These are phyloP conservation scores for Podospora didyma DNA, from an alignment of 495 filamentous ascomycete species.

Conservation along the genomic window DNA sequence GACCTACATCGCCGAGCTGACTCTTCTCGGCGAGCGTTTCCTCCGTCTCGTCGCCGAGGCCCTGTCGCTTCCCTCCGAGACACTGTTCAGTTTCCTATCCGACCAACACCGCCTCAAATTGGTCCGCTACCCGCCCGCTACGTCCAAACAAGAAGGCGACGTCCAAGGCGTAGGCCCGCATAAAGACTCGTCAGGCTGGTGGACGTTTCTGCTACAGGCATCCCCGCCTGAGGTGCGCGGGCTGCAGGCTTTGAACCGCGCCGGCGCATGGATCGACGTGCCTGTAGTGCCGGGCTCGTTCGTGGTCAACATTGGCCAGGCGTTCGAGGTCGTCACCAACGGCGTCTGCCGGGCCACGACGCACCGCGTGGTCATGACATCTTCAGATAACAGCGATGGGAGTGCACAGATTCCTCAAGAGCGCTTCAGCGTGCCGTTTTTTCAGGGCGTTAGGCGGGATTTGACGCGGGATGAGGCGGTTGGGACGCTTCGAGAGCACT, in stretches of 20 bases:
- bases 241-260: slow-evolving; percentile 46
- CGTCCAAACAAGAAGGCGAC: not conserved
- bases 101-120: slow-evolving; percentile 54
- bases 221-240: slow-evolving; percentile 38
- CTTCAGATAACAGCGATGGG: no score
- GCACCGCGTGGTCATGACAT: slow-evolving; percentile 39
- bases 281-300: slow-evolving; percentile 46
- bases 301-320: slow-evolving; percentile 56
- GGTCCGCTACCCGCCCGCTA: slow-evolving; percentile 43
- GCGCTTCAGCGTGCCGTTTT: slow-evolving; percentile 44
- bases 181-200: slow-evolving; percentile 55
- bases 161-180: slow-evolving; percentile 51
- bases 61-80: slow-evolving; percentile 31
- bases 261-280: slow-evolving; percentile 48
- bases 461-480: slow-evolving; percentile 37
- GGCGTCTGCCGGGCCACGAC: slow-evolving; percentile 50
- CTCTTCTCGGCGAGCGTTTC: slow-evolving; percentile 43
- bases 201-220: slow-evolving; percentile 53
- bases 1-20: slow-evolving; percentile 46
- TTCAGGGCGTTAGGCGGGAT: slow-evolving; percentile 40
- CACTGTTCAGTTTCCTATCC: slow-evolving; percentile 47
- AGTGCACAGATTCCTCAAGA: slow-evolving; percentile 16
- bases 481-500: slow-evolving; percentile 26
- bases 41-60: slow-evolving; percentile 50
- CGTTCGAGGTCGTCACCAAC: slow-evolving; percentile 54